Percentiles rank a stretch among this genome's conserved stretches.
phyloP scores from a whole-genome alignment of 2,329 filamentous ascomycete genomes.

The Apiospora malaysiana region DNA sequence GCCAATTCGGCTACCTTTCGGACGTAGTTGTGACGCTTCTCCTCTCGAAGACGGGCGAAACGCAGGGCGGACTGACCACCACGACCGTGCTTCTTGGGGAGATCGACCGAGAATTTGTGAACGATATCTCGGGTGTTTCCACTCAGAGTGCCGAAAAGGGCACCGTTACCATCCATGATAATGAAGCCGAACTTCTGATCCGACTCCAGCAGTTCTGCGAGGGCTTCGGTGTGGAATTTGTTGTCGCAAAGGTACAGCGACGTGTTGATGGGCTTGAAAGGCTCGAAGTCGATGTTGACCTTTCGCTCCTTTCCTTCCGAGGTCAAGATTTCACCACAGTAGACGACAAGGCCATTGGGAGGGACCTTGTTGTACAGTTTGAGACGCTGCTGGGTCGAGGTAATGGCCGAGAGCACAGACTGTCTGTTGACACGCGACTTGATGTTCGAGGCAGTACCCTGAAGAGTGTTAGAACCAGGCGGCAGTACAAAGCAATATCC shows the following conservation, averaged over 20 bases:
- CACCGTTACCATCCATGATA: slow-evolving; percentile 99
- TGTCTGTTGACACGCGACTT: slow-evolving; percentile 99
- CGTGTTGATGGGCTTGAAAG: slow-evolving; percentile 99
- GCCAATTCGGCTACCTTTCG: slow-evolving; percentile 97
- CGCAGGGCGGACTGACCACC: slow-evolving; percentile 99
- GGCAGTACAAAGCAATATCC: slow-evolving; percentile 17
- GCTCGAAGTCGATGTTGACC: slow-evolving; percentile 99
- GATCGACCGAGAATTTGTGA: slow-evolving; percentile 97
- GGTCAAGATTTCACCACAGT: slow-evolving; percentile 99
- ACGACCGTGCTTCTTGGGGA: slow-evolving; percentile 99
- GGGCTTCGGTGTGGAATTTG: slow-evolving; percentile 98
- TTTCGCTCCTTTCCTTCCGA: slow-evolving; percentile 98
- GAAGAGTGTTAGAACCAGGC: slow-evolving; percentile 21
- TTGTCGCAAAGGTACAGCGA: slow-evolving; percentile 99
- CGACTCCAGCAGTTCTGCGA: slow-evolving; percentile 96
- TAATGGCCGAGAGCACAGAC: slow-evolving; percentile 97
- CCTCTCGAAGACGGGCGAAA: slow-evolving; percentile 99
- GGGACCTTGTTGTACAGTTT: slow-evolving; percentile 99
- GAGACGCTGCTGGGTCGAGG: slow-evolving; percentile 96
- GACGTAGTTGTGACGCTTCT: slow-evolving; percentile 99
- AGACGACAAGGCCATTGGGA: slow-evolving; percentile 95
- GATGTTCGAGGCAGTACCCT: slow-evolving; percentile 99
- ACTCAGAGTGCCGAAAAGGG: slow-evolving; percentile 93
- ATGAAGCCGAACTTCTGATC: slow-evolving; percentile 99
- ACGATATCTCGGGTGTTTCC: slow-evolving; percentile 97